These are phyloP conservation scores for Pleoardoris graminearum DNA, from an alignment of 2,329 filamentous ascomycete genomes.

Conservation along the genomic window DNA sequence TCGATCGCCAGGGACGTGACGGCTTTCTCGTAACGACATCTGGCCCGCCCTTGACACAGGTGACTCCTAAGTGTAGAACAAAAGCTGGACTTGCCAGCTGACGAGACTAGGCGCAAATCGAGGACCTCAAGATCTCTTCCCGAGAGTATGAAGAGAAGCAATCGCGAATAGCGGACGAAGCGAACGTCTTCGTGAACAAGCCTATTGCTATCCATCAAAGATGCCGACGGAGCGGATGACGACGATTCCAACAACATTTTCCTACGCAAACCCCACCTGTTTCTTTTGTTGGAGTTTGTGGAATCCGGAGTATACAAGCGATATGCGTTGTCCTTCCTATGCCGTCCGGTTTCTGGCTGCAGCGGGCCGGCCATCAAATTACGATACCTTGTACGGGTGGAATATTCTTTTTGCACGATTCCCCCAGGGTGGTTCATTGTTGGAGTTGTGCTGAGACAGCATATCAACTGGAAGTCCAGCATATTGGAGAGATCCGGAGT, in stretches of 20 bases:
- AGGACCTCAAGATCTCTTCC: slow-evolving; percentile 47
- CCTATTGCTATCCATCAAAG: slow-evolving; percentile 43
- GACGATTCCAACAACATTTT: background rate
- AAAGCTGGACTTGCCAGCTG: background rate
- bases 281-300: background rate
- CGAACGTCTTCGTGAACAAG: slow-evolving; percentile 45
- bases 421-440: too few species aligned
- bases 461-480: background rate
- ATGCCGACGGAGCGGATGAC: slow-evolving; percentile 34
- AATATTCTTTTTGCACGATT: too few species aligned
- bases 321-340: background rate
- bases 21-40: slow-evolving; percentile 48
- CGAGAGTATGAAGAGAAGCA: slow-evolving; percentile 48
- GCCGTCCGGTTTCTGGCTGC: background rate
- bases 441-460: background rate
- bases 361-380: background rate
- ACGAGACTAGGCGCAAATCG: slow-evolving; percentile 45
- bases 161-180: slow-evolving; percentile 42
- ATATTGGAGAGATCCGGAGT: background rate
- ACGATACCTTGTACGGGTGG: background rate
- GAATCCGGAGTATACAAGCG: background rate
- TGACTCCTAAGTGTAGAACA: slow-evolving; percentile 18
- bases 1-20: slow-evolving; percentile 42
- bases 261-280: background rate
- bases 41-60: slow-evolving; percentile 48